A percentile compares a stretch with the other conserved stretches of the same genome.
phyloP scores from a whole-genome alignment of 75 land plant genomes.

The Picea sitchensis region DNA sequence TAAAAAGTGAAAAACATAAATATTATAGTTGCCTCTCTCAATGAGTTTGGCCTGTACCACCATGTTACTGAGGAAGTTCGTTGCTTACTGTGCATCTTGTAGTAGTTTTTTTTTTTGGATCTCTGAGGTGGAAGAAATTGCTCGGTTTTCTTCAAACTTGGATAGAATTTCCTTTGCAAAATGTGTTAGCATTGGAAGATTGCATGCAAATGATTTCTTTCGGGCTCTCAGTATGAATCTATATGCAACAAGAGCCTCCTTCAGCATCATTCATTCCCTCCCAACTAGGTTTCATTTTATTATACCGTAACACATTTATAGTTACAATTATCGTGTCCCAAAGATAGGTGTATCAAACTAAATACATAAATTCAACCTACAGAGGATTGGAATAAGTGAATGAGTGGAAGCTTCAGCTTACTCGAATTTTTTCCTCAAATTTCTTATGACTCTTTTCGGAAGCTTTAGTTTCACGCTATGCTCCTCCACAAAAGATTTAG shows the following conservation, averaged over 20 bases:
- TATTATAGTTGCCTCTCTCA: conserved; percentile 58
- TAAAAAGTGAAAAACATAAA: too few relatives aligned
- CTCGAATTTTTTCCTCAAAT: too few relatives aligned
- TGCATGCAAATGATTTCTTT: conserved; percentile 60
- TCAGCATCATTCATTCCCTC: neutral
- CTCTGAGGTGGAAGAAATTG: conserved; percentile 38
- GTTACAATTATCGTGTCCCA: too few relatives aligned
- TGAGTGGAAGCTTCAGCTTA: too few relatives aligned
- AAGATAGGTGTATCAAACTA: too few relatives aligned
- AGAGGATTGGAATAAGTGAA: too few relatives aligned
- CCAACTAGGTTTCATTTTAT: too few relatives aligned
- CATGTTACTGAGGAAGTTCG: conserved; percentile 58
- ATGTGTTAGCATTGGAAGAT: conserved; percentile 50
- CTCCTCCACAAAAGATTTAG: too few relatives aligned
- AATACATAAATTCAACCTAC: too few relatives aligned
- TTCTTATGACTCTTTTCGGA: too few relatives aligned
- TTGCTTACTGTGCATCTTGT: conserved; percentile 60
- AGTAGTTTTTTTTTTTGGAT: conserved; percentile 41
- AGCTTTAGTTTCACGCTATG: too few relatives aligned
- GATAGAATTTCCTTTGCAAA: conserved; percentile 54
- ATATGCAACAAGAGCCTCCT: conserved; percentile 33
- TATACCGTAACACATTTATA: too few relatives aligned
- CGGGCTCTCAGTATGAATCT: conserved; percentile 62
- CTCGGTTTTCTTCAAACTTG: conserved; percentile 63
- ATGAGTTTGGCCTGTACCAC: conserved; percentile 82